Percentiles rank a stretch among this genome's conserved stretches.
Evolutionary conservation across 495 filamentous ascomycete genomes (phyloP).

Genomic region (Neurospora cerealis): DNA sequence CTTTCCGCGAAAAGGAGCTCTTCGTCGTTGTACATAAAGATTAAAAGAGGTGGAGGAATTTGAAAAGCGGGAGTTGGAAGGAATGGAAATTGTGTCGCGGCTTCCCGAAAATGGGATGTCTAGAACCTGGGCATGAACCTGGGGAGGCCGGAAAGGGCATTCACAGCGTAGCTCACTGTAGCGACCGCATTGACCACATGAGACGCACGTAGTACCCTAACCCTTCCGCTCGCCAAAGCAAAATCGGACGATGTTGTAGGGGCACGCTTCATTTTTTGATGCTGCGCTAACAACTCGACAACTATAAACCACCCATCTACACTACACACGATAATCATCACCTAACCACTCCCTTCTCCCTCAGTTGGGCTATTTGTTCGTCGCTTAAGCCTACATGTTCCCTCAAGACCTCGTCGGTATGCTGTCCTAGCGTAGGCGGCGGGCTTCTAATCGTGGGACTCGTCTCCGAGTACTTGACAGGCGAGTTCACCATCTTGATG

Average conservation of each 20-base stretch:
- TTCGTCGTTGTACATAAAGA: background rate
- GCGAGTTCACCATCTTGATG: slow-evolving; percentile 88
- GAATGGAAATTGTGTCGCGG: background rate
- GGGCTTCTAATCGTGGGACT: slow-evolving; percentile 66
- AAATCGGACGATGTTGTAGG: slow-evolving; percentile 37
- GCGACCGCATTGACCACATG: slow-evolving; percentile 4
- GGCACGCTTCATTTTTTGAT: slow-evolving; percentile 42
- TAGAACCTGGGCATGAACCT: background rate
- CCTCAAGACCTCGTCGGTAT: slow-evolving; percentile 76
- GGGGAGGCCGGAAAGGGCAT: background rate
- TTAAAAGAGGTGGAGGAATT: background rate
- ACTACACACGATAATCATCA: slow-evolving; percentile 22
- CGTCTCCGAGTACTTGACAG: slow-evolving; percentile 85
- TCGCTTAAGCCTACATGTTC: slow-evolving; percentile 55
- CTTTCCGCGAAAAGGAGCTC: background rate
- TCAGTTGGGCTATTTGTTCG: slow-evolving; percentile 52
- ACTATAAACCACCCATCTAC: background rate
- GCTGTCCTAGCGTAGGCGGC: slow-evolving; percentile 82
- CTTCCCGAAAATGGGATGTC: background rate
- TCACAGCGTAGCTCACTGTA: background rate
- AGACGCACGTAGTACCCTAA: slow-evolving; percentile 4
- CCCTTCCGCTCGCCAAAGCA: background rate
- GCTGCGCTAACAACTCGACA: background rate
- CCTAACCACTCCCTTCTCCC: slow-evolving; percentile 57
- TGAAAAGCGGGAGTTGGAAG: background rate